Percentiles rank a stretch among this genome's conserved stretches.
Evolutionary conservation across 306 rosid species (phyloP).

Genomic region (Casuarina equisetifolia): DNA sequence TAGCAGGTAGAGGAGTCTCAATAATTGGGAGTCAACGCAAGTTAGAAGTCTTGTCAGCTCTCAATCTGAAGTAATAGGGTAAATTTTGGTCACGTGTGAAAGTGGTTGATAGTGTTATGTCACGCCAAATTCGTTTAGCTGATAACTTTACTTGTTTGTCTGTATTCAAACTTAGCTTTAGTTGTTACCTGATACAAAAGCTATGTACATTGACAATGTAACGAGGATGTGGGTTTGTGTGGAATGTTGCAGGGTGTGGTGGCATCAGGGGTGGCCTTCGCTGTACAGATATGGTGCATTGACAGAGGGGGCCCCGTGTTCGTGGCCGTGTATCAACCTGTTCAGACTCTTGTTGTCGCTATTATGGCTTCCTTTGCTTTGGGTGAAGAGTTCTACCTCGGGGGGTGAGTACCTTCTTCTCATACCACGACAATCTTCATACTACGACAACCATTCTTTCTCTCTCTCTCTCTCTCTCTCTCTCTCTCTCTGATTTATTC

Average conservation of each 20-base stretch:
- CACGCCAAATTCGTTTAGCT: neutral
- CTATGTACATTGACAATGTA: constrained; percentile 3
- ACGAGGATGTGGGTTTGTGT: constrained; percentile 2
- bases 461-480: neutral
- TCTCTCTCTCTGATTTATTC: neutral
- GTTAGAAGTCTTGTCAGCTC: constrained; percentile 6
- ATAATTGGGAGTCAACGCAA: neutral
- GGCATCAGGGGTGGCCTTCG: constrained; percentile 98
- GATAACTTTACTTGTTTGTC: neutral
- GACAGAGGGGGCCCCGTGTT: constrained; percentile 99
- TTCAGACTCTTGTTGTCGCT: constrained; percentile 97
- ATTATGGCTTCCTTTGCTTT: constrained; percentile 93
- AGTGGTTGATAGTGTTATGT: neutral
- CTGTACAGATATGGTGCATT: constrained; percentile 99
- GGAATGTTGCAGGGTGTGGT: constrained; percentile 76
- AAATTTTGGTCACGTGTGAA: constrained; percentile 18
- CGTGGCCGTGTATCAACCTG: constrained; percentile 97
- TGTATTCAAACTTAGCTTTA: constrained; percentile 17
- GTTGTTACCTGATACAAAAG: constrained; percentile 32
- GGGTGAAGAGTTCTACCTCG: constrained; percentile 91
- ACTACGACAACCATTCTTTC: neutral
- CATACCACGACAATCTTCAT: no score
- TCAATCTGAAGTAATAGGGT: constrained; percentile 6
- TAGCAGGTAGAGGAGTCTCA: neutral
- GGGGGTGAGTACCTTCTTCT: constrained; percentile 53